phyloP scores from a whole-genome alignment of 148 eudicot species.

The Simmondsia chinensis region DNA sequence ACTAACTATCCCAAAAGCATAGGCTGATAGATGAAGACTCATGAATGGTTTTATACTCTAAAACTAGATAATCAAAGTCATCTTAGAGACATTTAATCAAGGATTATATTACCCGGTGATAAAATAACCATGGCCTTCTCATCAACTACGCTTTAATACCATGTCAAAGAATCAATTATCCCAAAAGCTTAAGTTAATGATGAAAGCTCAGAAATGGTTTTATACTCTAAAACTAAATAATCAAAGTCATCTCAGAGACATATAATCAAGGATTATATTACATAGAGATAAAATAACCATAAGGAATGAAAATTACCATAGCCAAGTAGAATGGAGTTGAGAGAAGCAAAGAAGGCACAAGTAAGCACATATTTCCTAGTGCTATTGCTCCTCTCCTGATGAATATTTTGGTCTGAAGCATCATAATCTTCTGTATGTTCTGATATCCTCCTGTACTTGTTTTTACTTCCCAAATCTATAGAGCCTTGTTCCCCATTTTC shows the following conservation, averaged over 20 bases:
- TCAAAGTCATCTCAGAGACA: slow-evolving; percentile 6
- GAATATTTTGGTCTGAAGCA: slow-evolving; percentile 15
- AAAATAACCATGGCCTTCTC: no score
- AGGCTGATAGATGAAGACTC: no score
- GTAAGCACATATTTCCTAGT: slow-evolving; percentile 72
- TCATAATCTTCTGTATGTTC: slow-evolving; percentile 21
- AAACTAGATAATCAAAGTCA: no score
- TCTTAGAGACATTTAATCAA: background rate
- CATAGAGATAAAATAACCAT: background rate
- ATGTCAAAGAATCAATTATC: no score
- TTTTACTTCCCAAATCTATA: slow-evolving; percentile 31
- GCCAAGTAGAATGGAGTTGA: slow-evolving; percentile 86
- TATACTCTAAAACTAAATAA: background rate
- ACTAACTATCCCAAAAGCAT: no score
- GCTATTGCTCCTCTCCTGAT: slow-evolving; percentile 23
- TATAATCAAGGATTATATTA: background rate
- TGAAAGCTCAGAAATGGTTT: no score
- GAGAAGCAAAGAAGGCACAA: slow-evolving; percentile 91
- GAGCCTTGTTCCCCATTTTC: slow-evolving; percentile 4
- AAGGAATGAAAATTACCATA: slow-evolving; percentile 36
- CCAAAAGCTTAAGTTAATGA: no score
- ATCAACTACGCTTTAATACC: no score
- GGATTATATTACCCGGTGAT: background rate
- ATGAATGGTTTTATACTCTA: background rate
- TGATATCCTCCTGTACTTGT: slow-evolving; percentile 56